Conservation (phyloP, 129 eudicot species). For the Deinandra increscens region DNA sequence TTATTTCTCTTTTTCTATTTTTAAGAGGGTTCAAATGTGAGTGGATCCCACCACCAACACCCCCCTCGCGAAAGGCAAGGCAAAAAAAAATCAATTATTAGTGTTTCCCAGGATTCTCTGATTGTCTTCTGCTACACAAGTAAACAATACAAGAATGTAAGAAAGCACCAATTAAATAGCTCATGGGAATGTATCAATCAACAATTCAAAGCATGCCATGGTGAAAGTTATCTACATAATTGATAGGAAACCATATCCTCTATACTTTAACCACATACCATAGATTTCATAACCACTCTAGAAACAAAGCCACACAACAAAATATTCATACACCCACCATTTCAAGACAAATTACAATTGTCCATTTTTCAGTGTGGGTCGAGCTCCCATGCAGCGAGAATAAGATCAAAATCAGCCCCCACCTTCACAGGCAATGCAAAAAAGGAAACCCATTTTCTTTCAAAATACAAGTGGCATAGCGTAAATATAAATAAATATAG, state of each 20-base stretch:
- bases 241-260: constrained; percentile 2
- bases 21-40: neutral
- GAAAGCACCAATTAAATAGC: neutral
- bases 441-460: constrained; percentile 70
- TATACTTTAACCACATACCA: constrained; percentile 22
- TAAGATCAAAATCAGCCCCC: constrained; percentile 79
- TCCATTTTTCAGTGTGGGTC: constrained; percentile 71
- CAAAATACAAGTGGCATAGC: constrained; percentile 47
- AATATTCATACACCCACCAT: constrained; percentile 78
- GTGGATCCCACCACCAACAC: neutral
- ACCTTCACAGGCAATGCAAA: constrained; percentile 97
- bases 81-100: neutral
- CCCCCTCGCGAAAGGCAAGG: too few relatives aligned
- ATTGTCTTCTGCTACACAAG: neutral
- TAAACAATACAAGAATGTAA: constrained; percentile 16
- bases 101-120: neutral
- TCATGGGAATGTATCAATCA: neutral
- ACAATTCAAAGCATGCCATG: neutral
- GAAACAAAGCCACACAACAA: constrained; percentile 33
- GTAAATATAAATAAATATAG: constrained; percentile 37
- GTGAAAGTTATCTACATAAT: constrained; percentile 10
- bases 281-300: constrained; percentile 26
- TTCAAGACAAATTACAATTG: constrained; percentile 69
- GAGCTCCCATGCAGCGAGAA: constrained; percentile 93
- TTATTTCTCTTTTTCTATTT: neutral